These are phyloP conservation scores for Lanmaoa pseudosensibilis DNA, from an alignment of 768 basidiomycete genomes.

Conservation along the genomic window DNA sequence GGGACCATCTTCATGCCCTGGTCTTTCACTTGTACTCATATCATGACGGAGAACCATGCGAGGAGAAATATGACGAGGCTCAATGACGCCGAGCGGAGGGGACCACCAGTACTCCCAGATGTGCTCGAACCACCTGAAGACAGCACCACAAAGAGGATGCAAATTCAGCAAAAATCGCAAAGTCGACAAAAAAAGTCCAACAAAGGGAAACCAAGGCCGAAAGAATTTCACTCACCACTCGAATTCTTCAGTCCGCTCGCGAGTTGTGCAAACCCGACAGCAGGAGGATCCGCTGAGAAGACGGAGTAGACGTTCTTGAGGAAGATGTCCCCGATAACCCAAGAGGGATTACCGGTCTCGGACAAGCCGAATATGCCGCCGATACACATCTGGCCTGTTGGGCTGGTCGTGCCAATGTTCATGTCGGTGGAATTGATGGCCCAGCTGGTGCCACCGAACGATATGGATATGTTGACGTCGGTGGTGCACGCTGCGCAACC, in stretches of 20 bases:
- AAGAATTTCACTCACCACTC: neutral
- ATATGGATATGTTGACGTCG: slow-evolving; percentile 52
- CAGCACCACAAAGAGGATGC: neutral
- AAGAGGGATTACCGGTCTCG: slow-evolving; percentile 15
- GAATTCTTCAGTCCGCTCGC: neutral
- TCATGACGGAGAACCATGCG: neutral
- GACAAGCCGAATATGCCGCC: slow-evolving; percentile 69
- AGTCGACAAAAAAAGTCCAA: neutral
- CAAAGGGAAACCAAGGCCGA: neutral
- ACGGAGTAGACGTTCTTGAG: slow-evolving; percentile 37
- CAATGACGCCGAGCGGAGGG: neutral
- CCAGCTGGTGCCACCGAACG: slow-evolving; percentile 80
- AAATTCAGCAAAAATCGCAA: neutral
- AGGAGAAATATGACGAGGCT: neutral
- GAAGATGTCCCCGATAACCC: slow-evolving; percentile 74
- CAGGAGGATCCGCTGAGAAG: slow-evolving; percentile 16
- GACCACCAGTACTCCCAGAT: neutral
- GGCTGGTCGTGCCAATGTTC: slow-evolving; percentile 60
- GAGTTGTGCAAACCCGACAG: slow-evolving; percentile 23
- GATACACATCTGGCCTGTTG: slow-evolving; percentile 39
- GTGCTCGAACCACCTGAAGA: neutral
- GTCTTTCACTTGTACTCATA: neutral
- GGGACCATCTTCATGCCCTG: no score
- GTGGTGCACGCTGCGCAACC: slow-evolving; percentile 58
- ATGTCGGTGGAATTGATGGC: slow-evolving; percentile 72